Evolutionary conservation across 768 basidiomycete genomes (phyloP).

Genomic region (Phanerodontia chrysosporium): DNA sequence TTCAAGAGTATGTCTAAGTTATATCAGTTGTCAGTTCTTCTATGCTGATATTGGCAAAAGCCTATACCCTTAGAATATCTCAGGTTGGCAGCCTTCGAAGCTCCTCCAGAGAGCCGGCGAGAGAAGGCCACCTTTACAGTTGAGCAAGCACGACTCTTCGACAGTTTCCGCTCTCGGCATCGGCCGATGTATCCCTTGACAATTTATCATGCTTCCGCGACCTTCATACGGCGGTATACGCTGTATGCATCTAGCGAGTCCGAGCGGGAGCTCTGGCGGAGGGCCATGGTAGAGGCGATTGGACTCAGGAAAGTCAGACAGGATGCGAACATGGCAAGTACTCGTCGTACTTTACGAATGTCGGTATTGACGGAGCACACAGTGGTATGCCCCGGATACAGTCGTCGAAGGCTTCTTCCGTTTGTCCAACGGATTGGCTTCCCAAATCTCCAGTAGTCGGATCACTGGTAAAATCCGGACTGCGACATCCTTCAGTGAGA

Average conservation of each 20-base stretch:
- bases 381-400: constrained; percentile 66
- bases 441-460: constrained; percentile 17
- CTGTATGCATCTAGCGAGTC: constrained; percentile 60
- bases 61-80: constrained; percentile 79
- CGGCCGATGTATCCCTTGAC: constrained; percentile 72
- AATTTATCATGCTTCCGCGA: constrained; percentile 63
- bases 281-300: constrained; percentile 56
- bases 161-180: constrained; percentile 47
- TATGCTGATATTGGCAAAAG: constrained; percentile 32
- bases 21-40: neutral
- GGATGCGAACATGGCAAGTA: constrained; percentile 68
- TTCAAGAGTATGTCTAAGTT: constrained; percentile 51
- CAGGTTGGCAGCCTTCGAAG: constrained; percentile 62
- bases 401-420: constrained; percentile 64
- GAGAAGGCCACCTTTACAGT: constrained; percentile 39
- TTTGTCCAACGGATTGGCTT: constrained; percentile 16
- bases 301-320: constrained; percentile 58
- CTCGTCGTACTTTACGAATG: neutral
- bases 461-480: constrained; percentile 56
- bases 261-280: constrained; percentile 59
- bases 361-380: too few species aligned
- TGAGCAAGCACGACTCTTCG: constrained; percentile 38
- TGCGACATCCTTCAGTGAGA: constrained; percentile 63
- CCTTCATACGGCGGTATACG: constrained; percentile 60
- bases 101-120: constrained; percentile 55